phyloP scores from a whole-genome alignment of 345 rosid species.

The Hibiscus mutabilis region DNA sequence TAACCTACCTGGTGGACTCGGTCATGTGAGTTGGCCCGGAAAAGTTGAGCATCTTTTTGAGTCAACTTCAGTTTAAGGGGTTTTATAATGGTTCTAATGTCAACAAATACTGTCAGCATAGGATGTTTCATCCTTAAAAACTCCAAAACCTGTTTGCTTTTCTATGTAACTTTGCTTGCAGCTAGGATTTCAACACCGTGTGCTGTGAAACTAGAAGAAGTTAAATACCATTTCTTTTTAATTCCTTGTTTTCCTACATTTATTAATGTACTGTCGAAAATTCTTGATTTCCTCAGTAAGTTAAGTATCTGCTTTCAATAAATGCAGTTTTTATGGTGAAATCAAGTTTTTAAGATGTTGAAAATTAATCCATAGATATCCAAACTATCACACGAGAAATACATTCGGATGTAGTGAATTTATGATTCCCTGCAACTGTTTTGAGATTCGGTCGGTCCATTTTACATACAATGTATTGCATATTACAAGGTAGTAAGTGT shows the following conservation, averaged over 20 bases:
- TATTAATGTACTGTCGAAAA: not conserved
- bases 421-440: not conserved
- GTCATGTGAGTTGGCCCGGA: too few species aligned
- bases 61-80: too few species aligned
- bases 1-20: too few species aligned
- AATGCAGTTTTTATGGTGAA: not conserved
- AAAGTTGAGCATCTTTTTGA: too few species aligned
- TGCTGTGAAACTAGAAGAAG: not conserved
- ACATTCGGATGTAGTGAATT: not conserved
- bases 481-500: not conserved
- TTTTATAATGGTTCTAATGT: too few species aligned
- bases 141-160: not conserved
- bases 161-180: not conserved
- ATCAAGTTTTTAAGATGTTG: not conserved
- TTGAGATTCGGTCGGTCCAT: not conserved
- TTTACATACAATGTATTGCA: not conserved
- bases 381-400: not conserved
- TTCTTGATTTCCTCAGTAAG: not conserved
- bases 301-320: not conserved
- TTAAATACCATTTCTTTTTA: not conserved
- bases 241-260: not conserved
- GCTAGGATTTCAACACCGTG: constrained; percentile 1
- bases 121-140: not conserved
- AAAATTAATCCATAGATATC: not conserved
- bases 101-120: too few species aligned